Conservation (phyloP, 345 rosid genomes). For the Salix brachista region DNA sequence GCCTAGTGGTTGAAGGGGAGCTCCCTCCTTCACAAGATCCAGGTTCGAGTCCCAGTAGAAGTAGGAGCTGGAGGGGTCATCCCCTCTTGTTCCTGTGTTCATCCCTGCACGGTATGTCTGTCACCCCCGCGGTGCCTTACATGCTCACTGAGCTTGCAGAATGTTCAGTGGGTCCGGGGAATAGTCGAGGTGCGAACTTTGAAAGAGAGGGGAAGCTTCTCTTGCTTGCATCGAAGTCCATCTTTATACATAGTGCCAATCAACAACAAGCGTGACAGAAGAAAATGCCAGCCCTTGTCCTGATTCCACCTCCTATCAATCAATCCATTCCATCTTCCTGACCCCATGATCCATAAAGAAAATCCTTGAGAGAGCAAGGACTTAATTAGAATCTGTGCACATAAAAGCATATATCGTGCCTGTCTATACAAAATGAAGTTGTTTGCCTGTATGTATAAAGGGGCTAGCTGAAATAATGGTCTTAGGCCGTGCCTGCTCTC, state of each 20-base stretch:
- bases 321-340: neutral
- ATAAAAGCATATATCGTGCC: neutral
- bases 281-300: constrained; percentile 12
- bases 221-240: constrained; percentile 5
- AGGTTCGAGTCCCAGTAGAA: no score
- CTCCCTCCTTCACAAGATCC: no score
- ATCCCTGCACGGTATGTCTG: no score
- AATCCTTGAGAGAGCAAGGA: neutral
- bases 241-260: neutral
- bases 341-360: constrained; percentile 30
- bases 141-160: no score
- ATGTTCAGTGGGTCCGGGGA: no score
- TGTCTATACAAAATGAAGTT: neutral
- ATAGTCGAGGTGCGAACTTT: no score
- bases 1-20: no score
- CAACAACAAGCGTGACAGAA: neutral
- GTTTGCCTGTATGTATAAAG: constrained; percentile 10
- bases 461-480: constrained; percentile 3
- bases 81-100: no score
- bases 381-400: neutral
- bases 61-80: no score
- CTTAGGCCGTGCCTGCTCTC: neutral
- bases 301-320: constrained; percentile 11
- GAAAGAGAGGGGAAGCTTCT: constrained; percentile 8
- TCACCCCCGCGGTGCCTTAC: no score